phyloP scores from a whole-genome alignment of 2,329 filamentous ascomycete genomes.

The Chrysosporium queenslandicum region DNA sequence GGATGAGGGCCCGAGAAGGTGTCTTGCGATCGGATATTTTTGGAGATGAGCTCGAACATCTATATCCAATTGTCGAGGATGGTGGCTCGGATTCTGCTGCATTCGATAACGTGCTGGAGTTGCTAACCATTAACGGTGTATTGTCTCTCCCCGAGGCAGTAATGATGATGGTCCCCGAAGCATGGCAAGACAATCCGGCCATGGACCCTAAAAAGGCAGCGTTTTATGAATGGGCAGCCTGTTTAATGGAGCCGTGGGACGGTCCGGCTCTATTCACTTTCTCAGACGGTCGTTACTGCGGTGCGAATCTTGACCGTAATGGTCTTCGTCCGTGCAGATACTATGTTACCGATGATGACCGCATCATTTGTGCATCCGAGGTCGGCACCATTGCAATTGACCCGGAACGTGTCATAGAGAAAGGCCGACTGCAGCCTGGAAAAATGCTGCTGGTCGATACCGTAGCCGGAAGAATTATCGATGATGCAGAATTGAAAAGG shows the following conservation, averaged over 20 bases:
- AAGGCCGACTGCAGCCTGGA: slow-evolving; percentile 85
- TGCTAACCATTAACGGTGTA: slow-evolving; percentile 90
- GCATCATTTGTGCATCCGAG: slow-evolving; percentile 94
- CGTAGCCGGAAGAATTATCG: slow-evolving; percentile 79
- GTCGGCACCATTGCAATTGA: slow-evolving; percentile 89
- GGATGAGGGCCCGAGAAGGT: slow-evolving; percentile 96
- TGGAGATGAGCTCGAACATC: slow-evolving; percentile 76
- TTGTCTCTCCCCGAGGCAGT: slow-evolving; percentile 90
- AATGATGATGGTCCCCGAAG: slow-evolving; percentile 97
- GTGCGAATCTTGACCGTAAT: slow-evolving; percentile 92
- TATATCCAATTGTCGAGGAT: slow-evolving; percentile 93
- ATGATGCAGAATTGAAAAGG: slow-evolving; percentile 82
- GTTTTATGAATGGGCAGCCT: slow-evolving; percentile 97
- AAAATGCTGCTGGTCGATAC: slow-evolving; percentile 96
- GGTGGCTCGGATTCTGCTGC: slow-evolving; percentile 94
- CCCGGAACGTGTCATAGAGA: slow-evolving; percentile 79
- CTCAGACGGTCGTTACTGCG: slow-evolving; percentile 90
- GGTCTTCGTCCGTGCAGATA: slow-evolving; percentile 91
- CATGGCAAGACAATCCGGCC: slow-evolving; percentile 84
- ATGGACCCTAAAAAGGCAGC: slow-evolving; percentile 95
- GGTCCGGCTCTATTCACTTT: slow-evolving; percentile 95
- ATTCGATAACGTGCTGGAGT: slow-evolving; percentile 91
- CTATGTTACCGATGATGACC: slow-evolving; percentile 93
- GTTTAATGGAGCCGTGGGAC: slow-evolving; percentile 99
- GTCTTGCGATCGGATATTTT: slow-evolving; percentile 89